These are phyloP conservation scores for Carallia brachiata DNA, from an alignment of 345 rosid species.

Conservation along the genomic window DNA sequence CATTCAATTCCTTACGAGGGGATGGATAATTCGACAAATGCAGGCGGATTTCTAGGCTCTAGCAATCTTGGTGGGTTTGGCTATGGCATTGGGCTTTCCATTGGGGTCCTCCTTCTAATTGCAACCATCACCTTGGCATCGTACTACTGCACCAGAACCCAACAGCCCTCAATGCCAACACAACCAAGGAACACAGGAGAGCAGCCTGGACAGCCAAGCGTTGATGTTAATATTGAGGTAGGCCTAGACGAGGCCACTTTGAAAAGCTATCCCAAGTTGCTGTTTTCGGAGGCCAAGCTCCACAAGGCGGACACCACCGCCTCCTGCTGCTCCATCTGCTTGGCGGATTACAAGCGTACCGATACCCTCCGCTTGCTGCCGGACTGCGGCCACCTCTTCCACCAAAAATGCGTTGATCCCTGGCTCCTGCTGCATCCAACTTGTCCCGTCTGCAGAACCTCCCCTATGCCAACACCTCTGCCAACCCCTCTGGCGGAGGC, in stretches of 20 bases:
- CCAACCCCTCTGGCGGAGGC: slow-evolving; percentile 79
- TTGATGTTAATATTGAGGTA: slow-evolving; percentile 25
- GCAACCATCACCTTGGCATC: slow-evolving; percentile 40
- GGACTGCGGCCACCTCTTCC: slow-evolving; percentile 77
- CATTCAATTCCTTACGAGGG: background rate
- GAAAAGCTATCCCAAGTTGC: slow-evolving; percentile 67
- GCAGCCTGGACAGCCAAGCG: slow-evolving; percentile 9
- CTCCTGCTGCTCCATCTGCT: slow-evolving; percentile 70
- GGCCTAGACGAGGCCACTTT: slow-evolving; percentile 80
- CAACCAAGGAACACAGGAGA: slow-evolving; percentile 8
- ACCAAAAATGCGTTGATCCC: slow-evolving; percentile 76
- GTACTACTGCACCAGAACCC: slow-evolving; percentile 39
- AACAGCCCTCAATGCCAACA: background rate
- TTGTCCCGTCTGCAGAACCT: slow-evolving; percentile 76
- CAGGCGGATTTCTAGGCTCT: slow-evolving; percentile 18
- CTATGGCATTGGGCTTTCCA: slow-evolving; percentile 43
- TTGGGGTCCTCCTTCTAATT: slow-evolving; percentile 43
- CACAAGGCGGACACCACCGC: slow-evolving; percentile 41
- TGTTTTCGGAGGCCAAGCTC: slow-evolving; percentile 57
- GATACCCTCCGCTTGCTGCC: slow-evolving; percentile 64
- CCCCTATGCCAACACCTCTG: slow-evolving; percentile 78
- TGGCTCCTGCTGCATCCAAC: slow-evolving; percentile 75
- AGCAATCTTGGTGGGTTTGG: slow-evolving; percentile 36
- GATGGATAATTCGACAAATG: slow-evolving; percentile 22
- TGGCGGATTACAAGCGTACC: slow-evolving; percentile 68